Conservation (phyloP, 768 basidiomycete genomes). For the Chlorophyllum brunneum region DNA sequence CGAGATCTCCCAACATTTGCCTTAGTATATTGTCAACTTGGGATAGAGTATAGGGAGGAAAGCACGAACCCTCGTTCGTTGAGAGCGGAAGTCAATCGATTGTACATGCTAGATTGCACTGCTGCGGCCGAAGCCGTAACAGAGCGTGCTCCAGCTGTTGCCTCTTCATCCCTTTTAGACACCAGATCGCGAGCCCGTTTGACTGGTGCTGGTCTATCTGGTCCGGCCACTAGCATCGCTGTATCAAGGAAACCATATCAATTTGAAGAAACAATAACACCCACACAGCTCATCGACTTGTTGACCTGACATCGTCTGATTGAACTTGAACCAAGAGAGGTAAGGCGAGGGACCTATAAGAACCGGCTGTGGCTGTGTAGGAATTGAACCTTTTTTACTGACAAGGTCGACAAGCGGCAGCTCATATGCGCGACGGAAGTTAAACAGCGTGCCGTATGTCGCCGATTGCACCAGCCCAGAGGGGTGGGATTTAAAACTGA, state of each 20-base stretch:
- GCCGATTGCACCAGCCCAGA: slow-evolving; percentile 33
- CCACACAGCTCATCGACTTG: slow-evolving; percentile 58
- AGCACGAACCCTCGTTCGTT: slow-evolving; percentile 56
- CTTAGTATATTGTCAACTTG: slow-evolving; percentile 25
- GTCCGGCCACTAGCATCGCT: slow-evolving; percentile 54
- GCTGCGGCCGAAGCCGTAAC: slow-evolving; percentile 31
- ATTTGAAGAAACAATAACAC: slow-evolving; percentile 18
- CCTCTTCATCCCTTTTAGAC: slow-evolving; percentile 6
- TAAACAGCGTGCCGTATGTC: slow-evolving; percentile 57
- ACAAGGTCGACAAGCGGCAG: slow-evolving; percentile 51
- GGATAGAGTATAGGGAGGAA: background rate
- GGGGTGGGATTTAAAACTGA: slow-evolving; percentile 37
- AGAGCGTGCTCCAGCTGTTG: slow-evolving; percentile 16
- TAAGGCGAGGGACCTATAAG: slow-evolving; percentile 54
- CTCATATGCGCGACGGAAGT: slow-evolving; percentile 47
- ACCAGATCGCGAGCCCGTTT: slow-evolving; percentile 14
- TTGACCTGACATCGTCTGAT: slow-evolving; percentile 48
- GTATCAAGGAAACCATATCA: background rate
- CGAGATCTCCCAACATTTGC: slow-evolving; percentile 58
- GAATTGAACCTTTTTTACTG: slow-evolving; percentile 35
- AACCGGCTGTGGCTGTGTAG: slow-evolving; percentile 61
- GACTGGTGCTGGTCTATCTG: slow-evolving; percentile 51
- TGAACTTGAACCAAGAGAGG: slow-evolving; percentile 53
- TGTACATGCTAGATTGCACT: slow-evolving; percentile 39
- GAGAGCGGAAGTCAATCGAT: slow-evolving; percentile 47